phyloP scores from a whole-genome alignment of 768 basidiomycete species.

The Amanita rubescens region DNA sequence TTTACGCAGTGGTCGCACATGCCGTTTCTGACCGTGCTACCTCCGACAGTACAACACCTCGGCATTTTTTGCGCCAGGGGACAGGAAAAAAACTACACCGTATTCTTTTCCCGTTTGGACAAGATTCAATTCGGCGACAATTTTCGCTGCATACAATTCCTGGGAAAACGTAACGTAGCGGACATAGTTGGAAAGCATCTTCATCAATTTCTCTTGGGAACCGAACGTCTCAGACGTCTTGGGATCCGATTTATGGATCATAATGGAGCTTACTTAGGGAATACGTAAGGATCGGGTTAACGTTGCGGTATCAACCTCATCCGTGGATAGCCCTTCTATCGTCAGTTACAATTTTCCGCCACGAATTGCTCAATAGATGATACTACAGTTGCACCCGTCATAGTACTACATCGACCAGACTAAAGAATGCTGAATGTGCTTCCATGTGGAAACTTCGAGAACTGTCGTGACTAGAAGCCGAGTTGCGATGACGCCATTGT shows the following conservation, averaged over 20 bases:
- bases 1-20: conserved; percentile 3
- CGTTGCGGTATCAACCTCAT: no score
- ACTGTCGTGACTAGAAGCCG: conserved; percentile 61
- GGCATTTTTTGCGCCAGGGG: conserved; percentile 3
- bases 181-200: conserved; percentile 5
- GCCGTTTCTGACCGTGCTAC: conserved; percentile 2
- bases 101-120: conserved; percentile 3
- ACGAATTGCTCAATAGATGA: no score
- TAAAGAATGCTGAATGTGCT: no score
- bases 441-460: conserved; percentile 56
- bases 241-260: conserved; percentile 3
- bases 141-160: conserved; percentile 1
- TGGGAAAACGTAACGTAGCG: conserved; percentile 2
- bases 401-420: no score
- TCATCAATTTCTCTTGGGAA: conserved; percentile 2
- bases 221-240: neutral
- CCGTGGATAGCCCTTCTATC: no score
- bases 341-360: no score
- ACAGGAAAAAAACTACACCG: neutral
- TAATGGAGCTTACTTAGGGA: neutral
- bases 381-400: no score
- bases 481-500: conserved; percentile 73
- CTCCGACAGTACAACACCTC: conserved; percentile 1
- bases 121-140: neutral
- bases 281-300: neutral